These are phyloP conservation scores for Solanum raphanifolium DNA, from an alignment of 257 asterid species.

Conservation along the genomic window DNA sequence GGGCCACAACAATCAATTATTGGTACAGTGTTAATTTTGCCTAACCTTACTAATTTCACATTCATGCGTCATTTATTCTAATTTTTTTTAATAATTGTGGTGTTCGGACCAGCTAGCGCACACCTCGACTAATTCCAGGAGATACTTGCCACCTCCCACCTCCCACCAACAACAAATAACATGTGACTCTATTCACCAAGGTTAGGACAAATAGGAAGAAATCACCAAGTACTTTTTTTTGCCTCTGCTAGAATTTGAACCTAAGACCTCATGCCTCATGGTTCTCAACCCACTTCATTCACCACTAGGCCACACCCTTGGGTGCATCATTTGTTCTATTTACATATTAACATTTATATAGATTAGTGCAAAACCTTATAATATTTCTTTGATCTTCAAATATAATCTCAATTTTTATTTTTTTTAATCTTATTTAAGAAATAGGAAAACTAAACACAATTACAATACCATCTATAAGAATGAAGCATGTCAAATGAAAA, in stretches of 20 bases:
- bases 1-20: neutral
- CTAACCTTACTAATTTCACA: neutral
- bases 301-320: neutral
- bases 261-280: neutral
- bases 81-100: neutral
- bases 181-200: neutral
- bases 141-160: neutral
- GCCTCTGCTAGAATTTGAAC: neutral
- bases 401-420: neutral
- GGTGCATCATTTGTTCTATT: neutral
- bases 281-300: neutral
- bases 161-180: neutral
- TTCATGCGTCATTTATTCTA: neutral
- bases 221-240: neutral
- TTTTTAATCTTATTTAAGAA: neutral
- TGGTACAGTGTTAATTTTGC: neutral
- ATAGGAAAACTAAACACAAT: neutral
- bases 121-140: neutral
- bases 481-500: neutral
- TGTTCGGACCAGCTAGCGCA: neutral
- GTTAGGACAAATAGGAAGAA: neutral
- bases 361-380: too few relatives aligned
- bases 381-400: neutral
- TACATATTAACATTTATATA: neutral
- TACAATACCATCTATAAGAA: neutral